Percentiles rank a stretch among this genome's conserved stretches.
phyloP scores from a whole-genome alignment of 768 basidiomycete genomes.

The Strobilomyces confusus region DNA sequence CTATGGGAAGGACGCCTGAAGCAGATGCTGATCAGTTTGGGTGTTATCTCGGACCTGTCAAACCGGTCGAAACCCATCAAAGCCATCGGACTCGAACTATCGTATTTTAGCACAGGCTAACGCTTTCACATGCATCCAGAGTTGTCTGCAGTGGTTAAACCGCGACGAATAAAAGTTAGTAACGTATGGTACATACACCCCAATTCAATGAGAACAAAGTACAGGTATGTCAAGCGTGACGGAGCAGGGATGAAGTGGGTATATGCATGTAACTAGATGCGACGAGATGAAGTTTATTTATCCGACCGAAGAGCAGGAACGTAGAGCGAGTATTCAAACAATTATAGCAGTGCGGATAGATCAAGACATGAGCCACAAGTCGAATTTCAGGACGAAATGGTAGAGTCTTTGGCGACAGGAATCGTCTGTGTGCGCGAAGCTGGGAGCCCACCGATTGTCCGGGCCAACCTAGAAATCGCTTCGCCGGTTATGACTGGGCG shows the following conservation, averaged over 20 bases:
- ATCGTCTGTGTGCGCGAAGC: slow-evolving; percentile 24
- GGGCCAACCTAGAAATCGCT: slow-evolving; percentile 62
- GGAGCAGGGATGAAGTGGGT: slow-evolving; percentile 21
- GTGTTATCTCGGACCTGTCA: slow-evolving; percentile 87
- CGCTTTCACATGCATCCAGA: not conserved
- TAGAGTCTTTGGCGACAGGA: slow-evolving; percentile 26
- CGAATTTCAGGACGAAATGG: slow-evolving; percentile 20
- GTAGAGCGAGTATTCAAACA: slow-evolving; percentile 10
- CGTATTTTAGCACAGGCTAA: slow-evolving; percentile 77
- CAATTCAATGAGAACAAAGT: slow-evolving; percentile 11
- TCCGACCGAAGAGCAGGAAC: slow-evolving; percentile 18
- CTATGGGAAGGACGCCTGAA: slow-evolving; percentile 92
- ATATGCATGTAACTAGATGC: slow-evolving; percentile 17
- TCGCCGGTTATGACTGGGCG: slow-evolving; percentile 74
- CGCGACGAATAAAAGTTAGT: slow-evolving; percentile 14
- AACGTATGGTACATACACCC: slow-evolving; percentile 22
- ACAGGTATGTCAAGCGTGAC: slow-evolving; percentile 19
- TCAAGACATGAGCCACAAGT: slow-evolving; percentile 6
- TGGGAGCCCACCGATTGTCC: slow-evolving; percentile 48
- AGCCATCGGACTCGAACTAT: slow-evolving; percentile 87
- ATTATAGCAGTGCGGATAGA: slow-evolving; percentile 11
- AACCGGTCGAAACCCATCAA: slow-evolving; percentile 83
- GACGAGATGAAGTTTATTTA: slow-evolving; percentile 14
- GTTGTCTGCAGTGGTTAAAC: not conserved
- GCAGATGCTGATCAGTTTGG: slow-evolving; percentile 85